Base-by-base conservation (phyloP, 371 early-diverging fungal genomes). In the Mucor ambiguus region DNA sequence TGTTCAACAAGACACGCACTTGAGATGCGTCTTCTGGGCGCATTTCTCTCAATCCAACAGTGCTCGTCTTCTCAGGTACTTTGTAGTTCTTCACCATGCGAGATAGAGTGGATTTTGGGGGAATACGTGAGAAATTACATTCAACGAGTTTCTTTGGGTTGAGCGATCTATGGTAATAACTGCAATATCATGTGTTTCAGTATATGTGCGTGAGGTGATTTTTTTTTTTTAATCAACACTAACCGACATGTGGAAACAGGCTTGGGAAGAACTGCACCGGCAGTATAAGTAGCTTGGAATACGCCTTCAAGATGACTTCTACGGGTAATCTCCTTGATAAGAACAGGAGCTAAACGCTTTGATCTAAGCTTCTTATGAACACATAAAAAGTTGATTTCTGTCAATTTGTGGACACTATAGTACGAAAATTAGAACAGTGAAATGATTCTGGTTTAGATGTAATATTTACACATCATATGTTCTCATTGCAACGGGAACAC, bases 301-400 rank as follows among this genome's bases (percentile, higher is more conserved):
- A 98, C 94, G 20, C 97, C 98, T 67, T 90, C 89, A 61, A 93
- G 71, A 83, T 99, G 92, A 43, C 93, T 94, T 41, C 95, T 89
- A 52, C 99, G 91, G 2, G 98, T 99, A 54, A 99, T 90, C 76
- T 99, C 99, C 76, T 93, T 93, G 78, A 99, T 99, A 59, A 99
- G 81, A n/a, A 99, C 88, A 18, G 99, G 99, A 10, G 99, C 95
- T 61, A 99, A 82, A 59, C 98, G 91, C 79, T 97, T 96, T 54
- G 91, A 89, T 49, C 99, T 90, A 49, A 98, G 91, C 72, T 93
- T 92, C 84, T 96, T 97, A 80, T 96, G 95, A 43, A 99, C 85
- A 77, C 99, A 99, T 62, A 99, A 82, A 75, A 98, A 99, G 89
- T 99, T 99, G 84, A 99, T 97, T 69, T 97, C 97, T 10, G 95